phyloP scores from a whole-genome alignment of 192 early-diverging fungal genomes.

The Umbelopsis isabellina region DNA sequence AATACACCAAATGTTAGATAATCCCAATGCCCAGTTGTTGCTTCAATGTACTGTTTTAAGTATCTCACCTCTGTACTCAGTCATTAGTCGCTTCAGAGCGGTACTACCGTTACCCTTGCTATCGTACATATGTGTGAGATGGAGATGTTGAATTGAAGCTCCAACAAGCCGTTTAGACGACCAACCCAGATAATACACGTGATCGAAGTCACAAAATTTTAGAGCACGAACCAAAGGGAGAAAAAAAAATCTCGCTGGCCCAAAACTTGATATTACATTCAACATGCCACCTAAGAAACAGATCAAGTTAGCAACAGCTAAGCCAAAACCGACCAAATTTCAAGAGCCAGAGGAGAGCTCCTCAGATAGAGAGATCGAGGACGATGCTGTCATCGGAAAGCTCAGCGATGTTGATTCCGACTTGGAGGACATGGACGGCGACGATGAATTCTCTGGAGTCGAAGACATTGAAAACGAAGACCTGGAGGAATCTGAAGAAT shows the following conservation, averaged over 20 bases:
- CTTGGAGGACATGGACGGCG: slow-evolving; percentile 28
- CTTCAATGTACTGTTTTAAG: neutral
- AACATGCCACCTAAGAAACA: slow-evolving; percentile 17
- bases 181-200: neutral
- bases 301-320: slow-evolving; percentile 6
- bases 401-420: slow-evolving; percentile 1
- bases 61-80: slow-evolving; percentile 81
- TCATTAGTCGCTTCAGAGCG: slow-evolving; percentile 89
- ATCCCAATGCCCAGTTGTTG: no score
- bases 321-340: neutral
- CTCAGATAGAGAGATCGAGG: neutral
- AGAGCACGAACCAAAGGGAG: no score
- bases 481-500: slow-evolving; percentile 30
- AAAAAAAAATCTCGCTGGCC: no score
- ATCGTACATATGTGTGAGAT: slow-evolving; percentile 24
- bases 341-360: neutral
- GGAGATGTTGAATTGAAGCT: neutral
- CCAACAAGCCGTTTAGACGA: neutral
- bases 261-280: neutral
- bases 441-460: slow-evolving; percentile 46
- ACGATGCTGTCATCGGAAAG: slow-evolving; percentile 1
- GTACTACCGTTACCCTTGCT: slow-evolving; percentile 60
- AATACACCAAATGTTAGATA: neutral
- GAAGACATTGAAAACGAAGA: slow-evolving; percentile 25
- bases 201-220: neutral